Base-by-base conservation (phyloP, 2,329 filamentous ascomycete species). In the Talaromyces sp. region DNA sequence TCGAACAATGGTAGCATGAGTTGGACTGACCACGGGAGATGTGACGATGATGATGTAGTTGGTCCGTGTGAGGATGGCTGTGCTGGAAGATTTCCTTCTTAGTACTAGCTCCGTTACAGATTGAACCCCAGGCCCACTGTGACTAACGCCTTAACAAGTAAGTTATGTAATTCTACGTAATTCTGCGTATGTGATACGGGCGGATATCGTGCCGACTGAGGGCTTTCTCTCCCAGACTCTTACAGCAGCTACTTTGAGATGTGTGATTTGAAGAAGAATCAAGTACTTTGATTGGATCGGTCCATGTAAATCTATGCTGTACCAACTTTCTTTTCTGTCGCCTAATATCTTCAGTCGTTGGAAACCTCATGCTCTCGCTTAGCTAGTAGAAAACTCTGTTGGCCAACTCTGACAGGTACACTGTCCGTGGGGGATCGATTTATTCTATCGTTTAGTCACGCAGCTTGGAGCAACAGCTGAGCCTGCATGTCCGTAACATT, bases 11-110 rank as follows among this genome's bases (percentile, higher is more conserved):
- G 47, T 31, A 50, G 24, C 47, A 27, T 13, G 54, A 41, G 27
- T 57, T 24, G 7, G 59, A 35, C 19, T 62, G 60, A 50, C 22
- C 59, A 65, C 60, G 27, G 59, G 43, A 31, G 60, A 47, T 37
- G 60, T 66, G 31, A 66, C 57, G 60, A 39, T 58, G 52, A 63
- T 62, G 50, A 58, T 63, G 61, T 43, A 37, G 61, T 57, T 63
- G 61, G 61, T 48, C 52, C 52, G 61, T 63, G 60, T 43, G 16
- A 54, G 22, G 39, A 48, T 37, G 61, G 61, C 61, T 57, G 61
- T 63, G 61, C 61, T 63, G 52, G 61, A 37, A 58, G 13, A 19
- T 58, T 63, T 39, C 61, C 61, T 48, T 3, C 7, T 58, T 1
- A 1, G 27, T 16, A 5, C 60, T 62, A 62, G 60, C 24, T 22